These are phyloP conservation scores for Eucalyptus brandiana DNA, from an alignment of 345 rosid species.

Conservation along the genomic window DNA sequence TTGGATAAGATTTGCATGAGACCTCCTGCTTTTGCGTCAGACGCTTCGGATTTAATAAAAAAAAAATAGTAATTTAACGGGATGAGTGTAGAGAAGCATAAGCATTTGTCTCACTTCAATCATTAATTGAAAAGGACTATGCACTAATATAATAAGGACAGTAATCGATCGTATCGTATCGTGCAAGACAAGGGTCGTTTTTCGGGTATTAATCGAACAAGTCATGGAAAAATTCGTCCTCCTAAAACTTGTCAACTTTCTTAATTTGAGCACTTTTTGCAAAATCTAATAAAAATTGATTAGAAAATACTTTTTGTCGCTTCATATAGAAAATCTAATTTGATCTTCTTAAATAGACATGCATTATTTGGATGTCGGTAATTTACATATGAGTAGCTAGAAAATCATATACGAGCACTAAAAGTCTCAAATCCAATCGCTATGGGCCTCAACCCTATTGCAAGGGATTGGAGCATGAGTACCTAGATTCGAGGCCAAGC, in stretches of 20 bases:
- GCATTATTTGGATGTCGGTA: fast-evolving
- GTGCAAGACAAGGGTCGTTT: neutral
- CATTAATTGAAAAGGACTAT: neutral
- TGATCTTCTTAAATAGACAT: neutral
- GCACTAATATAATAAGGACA: neutral
- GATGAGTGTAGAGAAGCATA: neutral
- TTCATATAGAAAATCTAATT: neutral
- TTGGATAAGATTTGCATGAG: neutral
- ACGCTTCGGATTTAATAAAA: neutral
- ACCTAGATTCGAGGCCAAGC: neutral
- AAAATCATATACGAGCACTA: fast-evolving
- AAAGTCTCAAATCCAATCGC: fast-evolving
- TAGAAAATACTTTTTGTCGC: too few relatives aligned
- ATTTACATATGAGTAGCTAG: too few relatives aligned
- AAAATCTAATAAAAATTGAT: neutral
- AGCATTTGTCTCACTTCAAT: neutral
- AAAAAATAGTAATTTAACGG: neutral
- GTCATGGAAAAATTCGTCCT: neutral
- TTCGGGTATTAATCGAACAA: neutral
- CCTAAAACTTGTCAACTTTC: neutral
- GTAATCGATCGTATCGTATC: fast-evolving
- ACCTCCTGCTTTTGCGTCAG: neutral
- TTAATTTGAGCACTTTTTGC: neutral
- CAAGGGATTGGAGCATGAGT: neutral
- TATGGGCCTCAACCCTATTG: fast-evolving